Percentiles rank a stretch among this genome's conserved stretches.
These are phyloP conservation scores for Prunus salicina DNA, from an alignment of 306 rosid genomes.

Conservation along the genomic window DNA sequence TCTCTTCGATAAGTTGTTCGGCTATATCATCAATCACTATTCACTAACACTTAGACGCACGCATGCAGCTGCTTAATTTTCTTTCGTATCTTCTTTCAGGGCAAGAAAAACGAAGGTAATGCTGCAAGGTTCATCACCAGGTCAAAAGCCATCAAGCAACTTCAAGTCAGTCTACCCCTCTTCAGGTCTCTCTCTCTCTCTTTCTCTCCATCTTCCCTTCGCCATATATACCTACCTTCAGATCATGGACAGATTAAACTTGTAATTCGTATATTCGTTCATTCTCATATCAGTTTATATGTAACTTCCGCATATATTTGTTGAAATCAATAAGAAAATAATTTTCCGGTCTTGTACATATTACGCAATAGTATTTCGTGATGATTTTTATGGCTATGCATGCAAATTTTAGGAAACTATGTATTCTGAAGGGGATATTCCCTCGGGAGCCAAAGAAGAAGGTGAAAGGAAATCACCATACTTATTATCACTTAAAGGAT, in stretches of 20 bases:
- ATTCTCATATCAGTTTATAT: neutral
- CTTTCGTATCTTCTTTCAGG: slow-evolving; percentile 35
- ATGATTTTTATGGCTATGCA: neutral
- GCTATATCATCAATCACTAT: too few species aligned
- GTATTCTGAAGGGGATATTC: slow-evolving; percentile 86
- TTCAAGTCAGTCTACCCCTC: slow-evolving; percentile 72
- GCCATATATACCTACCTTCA: too few species aligned
- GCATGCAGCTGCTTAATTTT: neutral
- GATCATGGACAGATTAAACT: neutral
- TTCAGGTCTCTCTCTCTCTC: slow-evolving; percentile 55
- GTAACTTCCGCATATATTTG: neutral
- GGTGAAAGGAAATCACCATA: slow-evolving; percentile 88
- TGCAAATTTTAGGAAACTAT: slow-evolving; percentile 56
- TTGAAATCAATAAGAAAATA: too few species aligned
- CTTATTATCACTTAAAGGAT: slow-evolving; percentile 92
- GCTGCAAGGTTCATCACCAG: slow-evolving; percentile 84
- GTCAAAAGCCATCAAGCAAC: slow-evolving; percentile 80
- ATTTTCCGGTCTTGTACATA: too few species aligned
- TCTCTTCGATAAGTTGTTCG: too few species aligned
- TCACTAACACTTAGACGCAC: too few species aligned
- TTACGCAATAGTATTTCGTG: too few species aligned
- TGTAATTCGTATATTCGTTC: neutral
- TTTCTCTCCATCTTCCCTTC: too few species aligned
- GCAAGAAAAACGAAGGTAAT: slow-evolving; percentile 94
- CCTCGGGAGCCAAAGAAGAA: slow-evolving; percentile 96